Evolutionary conservation across 1,284 basidiomycete genomes (phyloP).

Genomic region (Polyporus tsugae): DNA sequence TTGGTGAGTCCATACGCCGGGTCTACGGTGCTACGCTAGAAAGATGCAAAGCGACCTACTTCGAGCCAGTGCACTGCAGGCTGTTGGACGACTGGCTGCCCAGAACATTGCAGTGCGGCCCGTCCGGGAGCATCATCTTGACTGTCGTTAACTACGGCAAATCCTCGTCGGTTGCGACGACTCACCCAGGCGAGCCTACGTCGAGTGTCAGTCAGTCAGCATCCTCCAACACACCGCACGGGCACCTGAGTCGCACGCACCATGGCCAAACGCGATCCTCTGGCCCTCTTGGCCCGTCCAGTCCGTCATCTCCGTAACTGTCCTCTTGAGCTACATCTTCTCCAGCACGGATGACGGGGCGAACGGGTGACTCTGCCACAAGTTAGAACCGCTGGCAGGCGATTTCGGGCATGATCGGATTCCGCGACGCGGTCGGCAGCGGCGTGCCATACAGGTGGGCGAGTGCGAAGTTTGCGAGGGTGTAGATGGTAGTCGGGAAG

Average conservation of each 20-base stretch:
- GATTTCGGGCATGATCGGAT: no score
- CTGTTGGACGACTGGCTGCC: conserved; percentile 50
- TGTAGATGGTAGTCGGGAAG: no score
- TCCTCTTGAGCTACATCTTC: no score
- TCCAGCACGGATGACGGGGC: no score
- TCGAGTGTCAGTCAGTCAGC: no score
- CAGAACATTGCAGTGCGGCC: conserved; percentile 75
- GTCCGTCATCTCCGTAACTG: no score
- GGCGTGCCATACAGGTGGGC: no score
- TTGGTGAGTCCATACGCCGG: no score
- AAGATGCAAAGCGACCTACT: conserved; percentile 46
- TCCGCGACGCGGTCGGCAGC: no score
- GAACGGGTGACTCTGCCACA: no score
- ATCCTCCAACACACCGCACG: neutral
- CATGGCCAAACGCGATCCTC: conserved; percentile 70
- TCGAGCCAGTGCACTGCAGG: conserved; percentile 56
- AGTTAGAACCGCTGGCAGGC: no score
- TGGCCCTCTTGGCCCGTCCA: conserved; percentile 63
- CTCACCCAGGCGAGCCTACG: conserved; percentile 61
- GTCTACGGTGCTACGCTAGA: neutral
- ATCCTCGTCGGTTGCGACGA: conserved; percentile 66
- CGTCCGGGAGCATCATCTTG: conserved; percentile 61
- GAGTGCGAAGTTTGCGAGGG: no score
- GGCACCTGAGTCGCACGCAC: conserved; percentile 43
- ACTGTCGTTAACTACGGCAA: conserved; percentile 62